Evolutionary conservation across 2,329 filamentous ascomycete genomes (phyloP).

Genomic region (Bisporella sp.): DNA sequence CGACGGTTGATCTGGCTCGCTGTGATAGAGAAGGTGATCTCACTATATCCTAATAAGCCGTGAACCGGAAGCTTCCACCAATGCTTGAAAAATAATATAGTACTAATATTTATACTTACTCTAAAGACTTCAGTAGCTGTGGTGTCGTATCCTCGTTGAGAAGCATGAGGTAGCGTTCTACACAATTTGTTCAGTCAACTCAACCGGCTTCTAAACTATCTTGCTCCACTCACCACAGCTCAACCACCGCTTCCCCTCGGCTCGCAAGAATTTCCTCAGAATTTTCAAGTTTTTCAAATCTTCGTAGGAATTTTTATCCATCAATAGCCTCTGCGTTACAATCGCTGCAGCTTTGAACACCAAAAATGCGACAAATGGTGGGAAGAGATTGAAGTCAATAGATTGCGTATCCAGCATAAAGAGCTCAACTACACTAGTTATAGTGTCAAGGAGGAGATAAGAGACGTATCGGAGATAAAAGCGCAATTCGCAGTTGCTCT

Average conservation of each 20-base stretch:
- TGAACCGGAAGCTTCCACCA: too few species aligned
- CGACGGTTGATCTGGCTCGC: too few species aligned
- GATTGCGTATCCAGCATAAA: conserved; percentile 4
- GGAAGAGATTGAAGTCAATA: conserved; percentile 10
- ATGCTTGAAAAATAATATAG: not conserved
- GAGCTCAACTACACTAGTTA: conserved; percentile 9
- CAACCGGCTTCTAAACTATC: not conserved
- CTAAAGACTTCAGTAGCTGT: conserved; percentile 13
- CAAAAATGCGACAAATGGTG: conserved; percentile 11
- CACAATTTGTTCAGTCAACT: conserved; percentile 4
- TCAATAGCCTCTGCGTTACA: conserved; percentile 11
- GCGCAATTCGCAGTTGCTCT: conserved; percentile 5
- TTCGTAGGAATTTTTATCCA: conserved; percentile 2
- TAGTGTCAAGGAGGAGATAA: conserved; percentile 5
- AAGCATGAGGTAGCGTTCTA: conserved; percentile 16
- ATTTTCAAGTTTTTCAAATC: conserved; percentile 8
- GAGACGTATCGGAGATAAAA: conserved; percentile 3
- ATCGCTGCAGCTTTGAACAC: conserved; percentile 15
- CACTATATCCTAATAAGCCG: too few species aligned
- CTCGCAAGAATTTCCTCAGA: conserved; percentile 11
- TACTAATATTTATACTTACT: conserved; percentile 5
- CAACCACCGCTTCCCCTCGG: conserved; percentile 13
- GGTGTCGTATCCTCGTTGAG: conserved; percentile 21
- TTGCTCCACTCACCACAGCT: conserved; percentile 11
- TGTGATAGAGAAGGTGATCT: too few species aligned